Conservation (phyloP, 2,329 filamentous ascomycete genomes). For the Ophiosphaerella korrae region DNA sequence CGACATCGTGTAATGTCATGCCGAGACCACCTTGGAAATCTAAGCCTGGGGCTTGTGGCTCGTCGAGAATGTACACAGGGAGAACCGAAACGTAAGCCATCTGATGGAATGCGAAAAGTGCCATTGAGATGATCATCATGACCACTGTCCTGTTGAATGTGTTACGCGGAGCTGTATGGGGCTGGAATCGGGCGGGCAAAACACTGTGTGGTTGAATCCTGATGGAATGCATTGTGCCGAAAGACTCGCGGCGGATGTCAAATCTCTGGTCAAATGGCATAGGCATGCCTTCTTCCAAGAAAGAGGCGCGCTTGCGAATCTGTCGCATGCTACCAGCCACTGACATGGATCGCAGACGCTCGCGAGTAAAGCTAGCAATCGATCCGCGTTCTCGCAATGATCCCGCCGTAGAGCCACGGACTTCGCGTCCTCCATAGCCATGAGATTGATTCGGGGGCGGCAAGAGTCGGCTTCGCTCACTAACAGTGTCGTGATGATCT, state of each 20-base stretch:
- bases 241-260: conserved; percentile 43
- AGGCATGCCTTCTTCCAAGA: conserved; percentile 45
- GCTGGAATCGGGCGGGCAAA: conserved; percentile 23
- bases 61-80: conserved; percentile 89
- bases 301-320: conserved; percentile 43
- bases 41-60: conserved; percentile 48
- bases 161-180: conserved; percentile 19
- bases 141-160: conserved; percentile 70
- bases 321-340: conserved; percentile 38
- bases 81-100: conserved; percentile 93
- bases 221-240: conserved; percentile 46
- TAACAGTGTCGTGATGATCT: conserved; percentile 71
- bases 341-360: conserved; percentile 34
- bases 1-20: conserved; percentile 67
- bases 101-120: conserved; percentile 84
- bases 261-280: conserved; percentile 39
- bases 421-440: conserved; percentile 56
- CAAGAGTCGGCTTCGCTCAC: conserved; percentile 69
- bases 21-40: conserved; percentile 66
- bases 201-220: conserved; percentile 33
- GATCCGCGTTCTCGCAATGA: conserved; percentile 32
- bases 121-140: conserved; percentile 78
- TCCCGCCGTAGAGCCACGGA: conserved; percentile 33
- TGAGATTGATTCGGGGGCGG: conserved; percentile 45
- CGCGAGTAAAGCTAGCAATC: conserved; percentile 29